Evolutionary conservation across 2,329 filamentous ascomycete genomes (phyloP).

Genomic region (Blastomyces percursus): DNA sequence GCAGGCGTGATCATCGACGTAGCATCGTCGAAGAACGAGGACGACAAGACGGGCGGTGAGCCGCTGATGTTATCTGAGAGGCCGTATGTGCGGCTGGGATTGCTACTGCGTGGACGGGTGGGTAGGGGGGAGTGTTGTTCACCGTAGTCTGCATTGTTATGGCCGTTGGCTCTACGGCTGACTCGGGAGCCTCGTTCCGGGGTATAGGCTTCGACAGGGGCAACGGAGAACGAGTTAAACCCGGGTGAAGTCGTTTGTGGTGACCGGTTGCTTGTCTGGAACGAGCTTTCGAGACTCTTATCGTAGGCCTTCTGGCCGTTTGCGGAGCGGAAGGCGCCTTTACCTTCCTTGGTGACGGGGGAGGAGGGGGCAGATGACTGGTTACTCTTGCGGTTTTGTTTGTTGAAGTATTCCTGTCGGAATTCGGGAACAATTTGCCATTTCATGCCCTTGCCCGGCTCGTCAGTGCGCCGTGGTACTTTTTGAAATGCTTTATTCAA

Average conservation of each 20-base stretch:
- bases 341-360: constrained; percentile 33
- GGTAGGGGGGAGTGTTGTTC: constrained; percentile 36
- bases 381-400: constrained; percentile 39
- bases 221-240: constrained; percentile 33
- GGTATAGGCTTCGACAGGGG: constrained; percentile 37
- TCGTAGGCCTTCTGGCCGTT: constrained; percentile 18
- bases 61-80: constrained; percentile 31
- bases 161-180: constrained; percentile 18
- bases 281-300: constrained; percentile 26
- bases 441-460: constrained; percentile 98
- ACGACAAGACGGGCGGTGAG: constrained; percentile 37
- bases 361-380: constrained; percentile 38
- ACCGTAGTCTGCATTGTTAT: constrained; percentile 24
- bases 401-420: constrained; percentile 77
- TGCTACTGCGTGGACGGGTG: constrained; percentile 19
- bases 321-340: constrained; percentile 28
- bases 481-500: constrained; percentile 93
- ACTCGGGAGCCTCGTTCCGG: constrained; percentile 36
- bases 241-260: constrained; percentile 31
- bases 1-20: constrained; percentile 40
- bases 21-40: constrained; percentile 39
- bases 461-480: constrained; percentile 79
- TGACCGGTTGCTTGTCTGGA: constrained; percentile 29
- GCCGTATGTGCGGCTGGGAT: constrained; percentile 26
- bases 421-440: constrained; percentile 85